phyloP scores from a whole-genome alignment of 305 asterid genomes.

The Solanum hybrid region DNA sequence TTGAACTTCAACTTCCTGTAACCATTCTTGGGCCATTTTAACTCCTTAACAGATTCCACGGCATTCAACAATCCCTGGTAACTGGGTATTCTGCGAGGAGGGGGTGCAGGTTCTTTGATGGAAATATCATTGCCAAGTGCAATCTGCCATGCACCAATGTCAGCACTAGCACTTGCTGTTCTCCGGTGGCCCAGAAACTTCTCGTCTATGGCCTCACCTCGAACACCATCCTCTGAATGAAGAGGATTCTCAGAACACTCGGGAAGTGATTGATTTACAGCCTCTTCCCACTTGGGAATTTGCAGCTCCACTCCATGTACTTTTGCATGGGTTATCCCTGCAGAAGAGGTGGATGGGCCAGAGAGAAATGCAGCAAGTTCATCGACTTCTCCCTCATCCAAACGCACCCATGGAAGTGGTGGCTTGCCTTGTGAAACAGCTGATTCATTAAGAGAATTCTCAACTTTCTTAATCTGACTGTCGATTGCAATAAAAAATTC shows the following conservation, averaged over 20 bases:
- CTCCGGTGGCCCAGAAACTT: constrained; percentile 66
- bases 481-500: constrained; percentile 57
- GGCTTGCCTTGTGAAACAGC: constrained; percentile 62
- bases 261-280: constrained; percentile 15
- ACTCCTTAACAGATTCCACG: constrained; percentile 56
- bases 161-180: constrained; percentile 92
- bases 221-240: constrained; percentile 37
- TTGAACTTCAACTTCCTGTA: constrained; percentile 53
- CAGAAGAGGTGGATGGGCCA: constrained; percentile 31
- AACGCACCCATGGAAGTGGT: constrained; percentile 69
- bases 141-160: constrained; percentile 69
- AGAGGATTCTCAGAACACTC: constrained; percentile 45
- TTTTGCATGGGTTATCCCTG: constrained; percentile 16
- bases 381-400: constrained; percentile 71
- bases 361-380: constrained; percentile 82
- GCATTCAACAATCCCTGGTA: constrained; percentile 62
- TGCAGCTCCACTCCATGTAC: constrained; percentile 20
- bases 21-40: constrained; percentile 75
- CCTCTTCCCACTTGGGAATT: constrained; percentile 19
- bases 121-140: constrained; percentile 44
- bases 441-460: constrained; percentile 43
- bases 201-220: constrained; percentile 38
- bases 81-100: constrained; percentile 76
- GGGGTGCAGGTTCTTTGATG: constrained; percentile 31
- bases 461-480: constrained; percentile 51